Percentiles rank a stretch among this genome's conserved stretches.
Evolutionary conservation across 2,329 filamentous ascomycete species (phyloP).

Genomic region (Madurella mycetomatis): DNA sequence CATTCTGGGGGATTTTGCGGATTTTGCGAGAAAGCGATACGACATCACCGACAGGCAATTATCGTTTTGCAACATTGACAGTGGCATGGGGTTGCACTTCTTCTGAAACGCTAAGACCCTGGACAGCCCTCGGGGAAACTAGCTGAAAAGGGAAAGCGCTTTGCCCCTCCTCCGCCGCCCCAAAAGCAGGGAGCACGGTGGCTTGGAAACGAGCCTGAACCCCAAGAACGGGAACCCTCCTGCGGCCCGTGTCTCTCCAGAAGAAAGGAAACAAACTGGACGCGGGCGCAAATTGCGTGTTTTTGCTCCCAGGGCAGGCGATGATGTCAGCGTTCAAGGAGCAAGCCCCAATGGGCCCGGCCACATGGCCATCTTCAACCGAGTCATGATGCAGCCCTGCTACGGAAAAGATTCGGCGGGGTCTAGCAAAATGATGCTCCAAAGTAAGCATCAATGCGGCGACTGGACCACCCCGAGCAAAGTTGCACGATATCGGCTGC

Average conservation of each 20-base stretch:
- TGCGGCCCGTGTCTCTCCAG: neutral
- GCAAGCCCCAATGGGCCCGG: too few species aligned
- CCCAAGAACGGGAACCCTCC: neutral
- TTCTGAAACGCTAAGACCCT: conserved; percentile 17
- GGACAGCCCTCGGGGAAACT: neutral
- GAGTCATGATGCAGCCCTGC: too few species aligned
- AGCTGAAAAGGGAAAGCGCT: conserved; percentile 11
- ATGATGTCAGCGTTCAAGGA: conserved; percentile 6
- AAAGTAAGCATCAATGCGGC: too few species aligned
- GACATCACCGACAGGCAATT: neutral
- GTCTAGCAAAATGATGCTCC: too few species aligned
- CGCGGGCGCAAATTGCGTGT: neutral
- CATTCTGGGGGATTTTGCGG: conserved; percentile 1
- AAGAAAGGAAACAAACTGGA: neutral
- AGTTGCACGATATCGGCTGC: too few species aligned
- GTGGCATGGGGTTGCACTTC: conserved; percentile 6
- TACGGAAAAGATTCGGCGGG: too few species aligned
- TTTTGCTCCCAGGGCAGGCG: too few species aligned
- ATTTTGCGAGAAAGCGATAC: neutral
- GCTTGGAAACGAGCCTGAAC: neutral
- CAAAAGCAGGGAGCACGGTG: neutral
- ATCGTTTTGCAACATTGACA: neutral
- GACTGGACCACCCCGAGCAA: too few species aligned
- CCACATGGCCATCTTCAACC: neutral
- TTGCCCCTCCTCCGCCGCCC: neutral